Evolutionary conservation across 352 stramenopile species (phyloP), one percentile per base, ranked within the genome.

Genomic region (Saprolegnia parasitica): DNA sequence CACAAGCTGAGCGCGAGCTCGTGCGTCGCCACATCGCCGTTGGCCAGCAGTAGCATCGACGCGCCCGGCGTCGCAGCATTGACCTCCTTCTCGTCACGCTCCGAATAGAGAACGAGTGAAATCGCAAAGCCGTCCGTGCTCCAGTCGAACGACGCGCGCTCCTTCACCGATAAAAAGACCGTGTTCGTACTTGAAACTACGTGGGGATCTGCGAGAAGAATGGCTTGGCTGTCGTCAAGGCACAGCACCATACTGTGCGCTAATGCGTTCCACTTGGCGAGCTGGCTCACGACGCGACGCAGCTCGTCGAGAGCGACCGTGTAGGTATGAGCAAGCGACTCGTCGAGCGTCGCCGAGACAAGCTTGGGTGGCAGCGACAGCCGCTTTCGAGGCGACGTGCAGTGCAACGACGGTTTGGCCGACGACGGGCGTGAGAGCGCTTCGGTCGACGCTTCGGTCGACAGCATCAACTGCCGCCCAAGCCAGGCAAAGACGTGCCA

Each of bases 301-400:
- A 87, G 26, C 72, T 76, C 71, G 9, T 68, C 32, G 50, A 78
- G 81, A n/a, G 87, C 47, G 5, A 78, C 56, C 3, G 80, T 73
- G 20, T 73, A 73, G 39, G 84, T 68, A 61, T 78, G 75, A 2
- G 81, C 75, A 32, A 84, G 74, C 29, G 74, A 82, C 50, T 84
- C 73, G 15, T 74, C 71, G 37, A 83, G 68, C 10, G 75, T 81
- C 0, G 72, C 73, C 21, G 83, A 54, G 5, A 81, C 65, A 6
- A 60, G 71, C 47, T 81, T 80, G 45, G 81, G 81, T 1, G 76
- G 79, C 10, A 87, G 56, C 3, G 79, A 80, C 10, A 84, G 65
- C 8, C 80, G 74, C 40, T 83, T 86, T 24, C 80, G 74, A 13
- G 80, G 80, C 4, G 80, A 87, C 68, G 81, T 68, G 35, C 72